Base-by-base conservation (phyloP, 2,329 filamentous ascomycete species). In the Leptographium flavum region DNA sequence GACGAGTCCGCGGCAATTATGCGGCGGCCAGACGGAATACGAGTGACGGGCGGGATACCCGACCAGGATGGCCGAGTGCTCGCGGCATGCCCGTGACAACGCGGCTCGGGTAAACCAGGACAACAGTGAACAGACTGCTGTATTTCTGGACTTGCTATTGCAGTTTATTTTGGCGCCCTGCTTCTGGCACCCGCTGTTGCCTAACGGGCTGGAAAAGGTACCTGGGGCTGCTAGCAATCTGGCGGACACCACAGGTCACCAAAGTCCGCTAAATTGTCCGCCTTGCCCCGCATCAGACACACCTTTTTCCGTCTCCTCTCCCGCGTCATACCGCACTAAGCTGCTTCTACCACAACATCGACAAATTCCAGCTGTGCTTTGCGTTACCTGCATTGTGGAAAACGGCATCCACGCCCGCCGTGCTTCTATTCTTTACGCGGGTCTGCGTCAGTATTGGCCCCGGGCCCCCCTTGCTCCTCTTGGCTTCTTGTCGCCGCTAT, bases 301-400 rank as follows among this genome's bases (percentile, higher is more conserved):
- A 23, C 28, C 30, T 42, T 42, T 23, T 27, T 31, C 5, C 23
- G 19, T 39, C 30, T 42, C 17, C 35, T 43, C 41, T 40, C 37
- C 37, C 40, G 40, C 30, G 42, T 45, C 38, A 39, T 27, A 39
- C 30, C 36, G 36, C 43, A 45, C 43, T 45, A 45, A 45, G 42
- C 43, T 31, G 39, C 27, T 32, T 22, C 39, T 28, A 41, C 31
- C 27, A 30, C 39, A 30, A 41, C 39, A 31, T 39, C 23, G 15
- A 27, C 37, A 8, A n/a, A 39, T 9, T 10, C 37, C 15, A 19
- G 11, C 23, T 14, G 33, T n/a, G 22, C 28, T 44, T 37, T 36
- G 30, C 33, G 21, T 19, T 36, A 36, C 33, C 9, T 36, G 21
- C 35, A 15, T 37, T 37, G 35, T 37, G 35, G 35, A 13, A 23